phyloP scores from a whole-genome alignment of 345 rosid species.

The Brassica napus region DNA sequence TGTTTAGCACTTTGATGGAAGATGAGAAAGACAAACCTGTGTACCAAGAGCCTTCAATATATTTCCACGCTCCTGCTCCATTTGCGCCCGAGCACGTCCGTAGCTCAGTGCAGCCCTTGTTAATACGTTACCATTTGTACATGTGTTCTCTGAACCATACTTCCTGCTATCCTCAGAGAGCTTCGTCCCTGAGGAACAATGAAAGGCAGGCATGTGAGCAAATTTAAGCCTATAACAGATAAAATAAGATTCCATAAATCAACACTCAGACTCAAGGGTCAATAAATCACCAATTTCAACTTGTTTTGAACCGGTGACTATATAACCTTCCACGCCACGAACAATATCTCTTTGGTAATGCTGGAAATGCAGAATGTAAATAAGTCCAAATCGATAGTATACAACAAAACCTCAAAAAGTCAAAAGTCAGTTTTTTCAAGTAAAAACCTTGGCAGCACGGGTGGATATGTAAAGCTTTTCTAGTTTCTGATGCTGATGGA shows the following conservation, averaged over 20 bases:
- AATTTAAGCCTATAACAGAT: not conserved
- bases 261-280: constrained; percentile 5
- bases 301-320: constrained; percentile 88
- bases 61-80: constrained; percentile 92
- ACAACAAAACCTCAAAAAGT: constrained; percentile 8
- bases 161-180: constrained; percentile 91
- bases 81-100: constrained; percentile 79
- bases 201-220: not conserved
- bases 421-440: not conserved
- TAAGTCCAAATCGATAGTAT: constrained; percentile 6
- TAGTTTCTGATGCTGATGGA: constrained; percentile 86
- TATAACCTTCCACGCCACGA: constrained; percentile 96
- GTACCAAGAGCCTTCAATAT: constrained; percentile 90
- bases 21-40: constrained; percentile 58
- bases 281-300: constrained; percentile 78
- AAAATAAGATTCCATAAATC: not conserved
- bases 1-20: not conserved
- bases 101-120: constrained; percentile 70
- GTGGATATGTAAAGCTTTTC: constrained; percentile 96
- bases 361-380: constrained; percentile 45
- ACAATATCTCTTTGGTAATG: constrained; percentile 96
- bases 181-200: constrained; percentile 65
- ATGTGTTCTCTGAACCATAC: constrained; percentile 85
- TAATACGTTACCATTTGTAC: constrained; percentile 82
- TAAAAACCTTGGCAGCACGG: constrained; percentile 80